Evolutionary conservation across 1,139 yeast species (phyloP).

Genomic region (Yamadazyma friedrichii): DNA sequence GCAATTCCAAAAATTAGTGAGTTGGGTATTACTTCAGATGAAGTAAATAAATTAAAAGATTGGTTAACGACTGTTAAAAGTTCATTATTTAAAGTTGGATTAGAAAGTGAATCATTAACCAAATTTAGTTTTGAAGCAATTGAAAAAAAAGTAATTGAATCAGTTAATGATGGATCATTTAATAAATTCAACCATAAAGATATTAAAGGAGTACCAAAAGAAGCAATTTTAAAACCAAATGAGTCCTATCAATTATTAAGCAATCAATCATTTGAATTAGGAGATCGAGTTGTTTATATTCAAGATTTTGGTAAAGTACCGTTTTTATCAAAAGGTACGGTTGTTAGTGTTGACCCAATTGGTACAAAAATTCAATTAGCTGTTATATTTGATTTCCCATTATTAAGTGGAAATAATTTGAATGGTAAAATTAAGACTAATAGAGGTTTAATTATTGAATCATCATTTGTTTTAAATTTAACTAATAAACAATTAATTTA

Average conservation of each 20-base stretch:
- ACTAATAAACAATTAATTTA: constrained; percentile 71
- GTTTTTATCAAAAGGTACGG: constrained; percentile 84
- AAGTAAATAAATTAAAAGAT: constrained; percentile 41
- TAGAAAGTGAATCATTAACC: constrained; percentile 80
- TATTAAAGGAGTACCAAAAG: constrained; percentile 80
- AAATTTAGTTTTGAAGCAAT: constrained; percentile 63
- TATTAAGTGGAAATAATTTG: constrained; percentile 79
- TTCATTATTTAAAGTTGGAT: constrained; percentile 60
- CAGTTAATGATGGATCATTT: constrained; percentile 33
- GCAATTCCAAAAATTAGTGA: constrained; percentile 30
- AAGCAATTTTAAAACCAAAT: constrained; percentile 76
- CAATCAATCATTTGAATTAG: constrained; percentile 75
- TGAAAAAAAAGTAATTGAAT: constrained; percentile 60
- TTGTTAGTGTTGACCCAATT: constrained; percentile 70
- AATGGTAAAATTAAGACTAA: constrained; percentile 74
- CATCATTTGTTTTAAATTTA: constrained; percentile 78
- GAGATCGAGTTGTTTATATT: constrained; percentile 87
- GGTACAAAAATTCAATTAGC: constrained; percentile 62
- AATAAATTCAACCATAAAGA: constrained; percentile 49
- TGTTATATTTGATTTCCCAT: constrained; percentile 78
- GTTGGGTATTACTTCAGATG: constrained; percentile 26
- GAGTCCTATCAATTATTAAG: constrained; percentile 71
- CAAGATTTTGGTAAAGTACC: constrained; percentile 92
- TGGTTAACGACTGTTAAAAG: constrained; percentile 63
- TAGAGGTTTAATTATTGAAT: constrained; percentile 82